Base-by-base conservation (phyloP, 306 rosid species). In the Inga oerstediana region DNA sequence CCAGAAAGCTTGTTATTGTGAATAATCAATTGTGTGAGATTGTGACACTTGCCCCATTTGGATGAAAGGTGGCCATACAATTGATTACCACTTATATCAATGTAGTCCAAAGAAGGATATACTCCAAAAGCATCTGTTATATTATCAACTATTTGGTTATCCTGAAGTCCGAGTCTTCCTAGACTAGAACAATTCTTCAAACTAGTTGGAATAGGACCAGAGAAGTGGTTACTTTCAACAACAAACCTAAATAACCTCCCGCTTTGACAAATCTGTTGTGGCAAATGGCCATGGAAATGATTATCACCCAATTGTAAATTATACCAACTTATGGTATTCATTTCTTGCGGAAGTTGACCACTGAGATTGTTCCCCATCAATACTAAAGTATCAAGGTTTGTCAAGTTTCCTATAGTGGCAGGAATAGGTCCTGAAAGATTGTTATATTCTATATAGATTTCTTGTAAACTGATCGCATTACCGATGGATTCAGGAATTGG, bases 141-240 rank as follows among this genome's bases (percentile, higher is more conserved):
- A 56, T 89, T 64, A 74, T 84, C 89, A 45, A 32, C 20, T 0
- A 87, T 3, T 7, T 83, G 86, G 77, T 87, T 89, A 15, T 35
- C 41, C 0, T 78, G 83, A n/a, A 87, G 75, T 67, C 87, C 64
- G 16, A 85, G 14, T 79, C 89, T 78, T 4, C 0, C 0, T 43
- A 79, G 64, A 46, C 73, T 74, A 0, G 77, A 39, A 32, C 84
- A 84, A 56, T 84, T 75, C 59, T 80, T 80, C 78, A 84, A 59
- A 20, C 84, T 84, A 11, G 3, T 56, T 22, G 84, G 81, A 45
- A 79, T 4, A 35, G 8, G 44, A 3, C 84, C 87, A 0, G 32
- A 58, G 32, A 84, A 75, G 0, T 17, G 14, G 67, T 84, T 84
- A 0, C 11, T 2, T 6, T 0, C 0, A 58, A 41, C 79, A 46